Percentiles rank a stretch among this genome's conserved stretches.
Conservation (phyloP, 805 yeast species). For the Barnettozyma sucrosica region DNA sequence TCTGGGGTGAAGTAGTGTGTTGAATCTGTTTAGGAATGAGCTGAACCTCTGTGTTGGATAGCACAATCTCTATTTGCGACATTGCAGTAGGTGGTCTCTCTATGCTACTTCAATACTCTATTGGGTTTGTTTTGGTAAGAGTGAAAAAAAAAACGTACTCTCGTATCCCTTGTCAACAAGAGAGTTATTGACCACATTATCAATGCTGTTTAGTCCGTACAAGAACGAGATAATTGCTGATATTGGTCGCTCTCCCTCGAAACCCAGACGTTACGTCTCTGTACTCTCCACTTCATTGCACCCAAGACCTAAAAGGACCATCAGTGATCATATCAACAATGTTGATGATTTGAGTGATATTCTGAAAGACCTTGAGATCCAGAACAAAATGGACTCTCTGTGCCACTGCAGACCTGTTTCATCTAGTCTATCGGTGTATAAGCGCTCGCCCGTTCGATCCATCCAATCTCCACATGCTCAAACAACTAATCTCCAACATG, state of each 20-base stretch:
- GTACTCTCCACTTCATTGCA: background rate
- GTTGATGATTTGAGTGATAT: conserved; percentile 11
- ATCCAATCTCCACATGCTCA: background rate
- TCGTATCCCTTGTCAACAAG: background rate
- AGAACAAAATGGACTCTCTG: conserved; percentile 14
- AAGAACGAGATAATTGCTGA: conserved; percentile 1
- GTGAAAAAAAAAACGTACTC: background rate
- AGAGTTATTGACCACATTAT: background rate
- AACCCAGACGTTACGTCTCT: background rate
- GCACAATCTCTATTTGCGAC: conserved; percentile 2
- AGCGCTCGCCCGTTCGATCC: background rate
- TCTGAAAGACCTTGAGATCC: conserved; percentile 16
- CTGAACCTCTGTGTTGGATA: conserved; percentile 1
- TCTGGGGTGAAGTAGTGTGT: background rate
- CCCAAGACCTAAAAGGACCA: background rate
- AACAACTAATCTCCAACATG: background rate
- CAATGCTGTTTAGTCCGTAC: conserved; percentile 18
- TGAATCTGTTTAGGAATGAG: background rate
- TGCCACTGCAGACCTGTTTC: background rate
- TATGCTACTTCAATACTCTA: background rate
- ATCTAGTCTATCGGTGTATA: background rate
- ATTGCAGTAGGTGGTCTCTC: background rate
- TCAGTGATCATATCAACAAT: background rate
- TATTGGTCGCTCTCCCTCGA: background rate
- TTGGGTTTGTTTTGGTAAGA: background rate